Base-by-base conservation (phyloP, 176 grass and related monocot genomes). In the Aegilops speltoides region DNA sequence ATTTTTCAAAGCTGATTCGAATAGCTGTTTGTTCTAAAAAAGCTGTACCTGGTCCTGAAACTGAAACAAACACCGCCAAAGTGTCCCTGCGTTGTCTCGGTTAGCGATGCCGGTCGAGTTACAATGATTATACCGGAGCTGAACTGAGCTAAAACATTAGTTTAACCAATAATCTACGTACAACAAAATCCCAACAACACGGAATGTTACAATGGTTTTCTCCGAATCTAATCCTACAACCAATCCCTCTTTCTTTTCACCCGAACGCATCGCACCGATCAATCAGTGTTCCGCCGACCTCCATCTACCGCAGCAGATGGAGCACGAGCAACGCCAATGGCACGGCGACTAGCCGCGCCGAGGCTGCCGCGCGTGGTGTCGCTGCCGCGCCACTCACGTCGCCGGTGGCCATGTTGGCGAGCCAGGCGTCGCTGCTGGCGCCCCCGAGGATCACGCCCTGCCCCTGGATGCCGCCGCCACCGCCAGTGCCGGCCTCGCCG, bases 361-460 rank as follows among this genome's bases (percentile, higher is more conserved):
- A 81, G 10, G 77, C 16, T 6, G 24, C 66, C n/a, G 3, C 12
- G 31, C 13, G 33, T 3, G 73, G 14, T 40, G 34, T 29, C 15
- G 82, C 46, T 40, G 54, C 81, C 4, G 81, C 84, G 4, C 82
- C 79, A 37, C 70, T 36, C 5, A 28, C 56, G 23, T 88, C 91
- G 40, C 91, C 94, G 28, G 82, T 97, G 83, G 94, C 94, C 86
- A 97, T 82, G 78, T 89, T 88, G 81, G 94, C 94, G 7, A 97
- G 71, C 94, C 94, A 97, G 9, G 91, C 84, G 12, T 92, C 88
- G 88, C 61, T 84, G 87, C 85, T 73, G 23, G 60, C 62, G 16
- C 69, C 33, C 56, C 82, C 75, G 5, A 94, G 86, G 45, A 97
- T 62, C 40, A 91, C 91, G 84, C 79, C 89, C 36, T 91, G 74